Evolutionary conservation across 2,329 filamentous ascomycete species (phyloP), one percentile per base, ranked within the genome.

Genomic region (Colletotrichum liaoningense): DNA sequence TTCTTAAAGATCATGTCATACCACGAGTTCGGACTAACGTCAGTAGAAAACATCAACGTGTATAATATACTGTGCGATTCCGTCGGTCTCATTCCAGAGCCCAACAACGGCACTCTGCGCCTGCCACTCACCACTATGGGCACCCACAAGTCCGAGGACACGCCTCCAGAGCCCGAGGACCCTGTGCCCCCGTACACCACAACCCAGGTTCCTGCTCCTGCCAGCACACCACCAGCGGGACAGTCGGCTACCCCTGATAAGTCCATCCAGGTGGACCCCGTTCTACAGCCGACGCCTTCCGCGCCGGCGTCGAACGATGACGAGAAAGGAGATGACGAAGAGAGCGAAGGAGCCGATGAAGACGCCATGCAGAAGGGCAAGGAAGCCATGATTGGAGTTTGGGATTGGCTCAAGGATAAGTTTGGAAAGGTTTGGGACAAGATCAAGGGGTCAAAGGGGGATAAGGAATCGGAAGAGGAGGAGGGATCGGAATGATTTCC

Each of bases 61-160:
- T 98, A 98, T 84, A 98, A 98, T 79, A 94, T 98, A 75, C 84
- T 98, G 57, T 98, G 96, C 81, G 95, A 98, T 83, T 95, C 94
- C 0, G 84, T 98, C 30, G 92, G 93, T 14, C 85, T 98, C 70
- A 81, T 80, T 3, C 94, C 95, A 0, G 88, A 88, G 67, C 90
- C 94, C 1, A 98, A 98, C 81, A 98, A 98, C 79, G 96, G 96
- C 63, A 98, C 95, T 0, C 84, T 98, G 6, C 88, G 92, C 12
- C 87, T 96, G 14, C 94, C 94, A 0, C 83, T 96, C 28, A 88
- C 87, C 71, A 86, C 92, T 0, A 79, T 90, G 14, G 93, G 93
- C 5, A 79, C 90, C 2, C 93, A 95, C 79, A 86, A 88, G 60
- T 79, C 86, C 0, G 86, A 86, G 19, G 83, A 86, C 2, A 82